Evolutionary conservation across 129 eudicot species (phyloP), one percentile per base, ranked within the genome.

Genomic region (Kitagawia praeruptora): DNA sequence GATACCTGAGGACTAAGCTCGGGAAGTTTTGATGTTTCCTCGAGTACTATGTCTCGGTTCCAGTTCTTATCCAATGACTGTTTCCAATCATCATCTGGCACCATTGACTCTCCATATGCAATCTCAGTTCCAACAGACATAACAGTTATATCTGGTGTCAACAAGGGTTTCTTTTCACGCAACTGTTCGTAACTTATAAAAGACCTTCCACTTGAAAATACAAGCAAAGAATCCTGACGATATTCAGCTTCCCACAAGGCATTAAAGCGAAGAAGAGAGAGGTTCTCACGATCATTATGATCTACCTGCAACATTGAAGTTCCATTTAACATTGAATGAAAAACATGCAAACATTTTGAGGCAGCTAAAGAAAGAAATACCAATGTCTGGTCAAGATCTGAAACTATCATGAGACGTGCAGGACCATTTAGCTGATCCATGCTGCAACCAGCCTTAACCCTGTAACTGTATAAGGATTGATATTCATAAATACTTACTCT

Each of bases 81-180:
- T 61, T 73, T 77, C 86, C 86, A 79, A 7, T 39, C 82, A 42
- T 41, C 53, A 74, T 83, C 86, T 44, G 79, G 76, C 1, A 79
- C 54, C 80, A 83, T 27, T 45, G 76, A 79, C 45, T 74, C 76
- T 7, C 82, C 82, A 37, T 83, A 83, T 28, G 81, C 69, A 73
- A 83, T 83, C 79, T 83, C 86, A 78, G 86, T 83, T 45, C 86
- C 86, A 74, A 83, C 86, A 44, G 86, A 83, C 80, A 74, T 74
- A 34, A 83, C 82, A 37, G 80, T 27, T 74, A 83, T 83, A 64
- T 83, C 86, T 42, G 86, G 86, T 39, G 86, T 79, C 38, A 83
- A 47, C 86, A 83, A 45, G 42, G 86, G 86, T 70, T 79, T 83
- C 53, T 47, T 78, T 44, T 72, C 75, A 78, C 82, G 53, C 82